Percentiles rank a stretch among this genome's conserved stretches.
Evolutionary conservation across 2,329 filamentous ascomycete species (phyloP).

Genomic region (Polytolypa hystricis): DNA sequence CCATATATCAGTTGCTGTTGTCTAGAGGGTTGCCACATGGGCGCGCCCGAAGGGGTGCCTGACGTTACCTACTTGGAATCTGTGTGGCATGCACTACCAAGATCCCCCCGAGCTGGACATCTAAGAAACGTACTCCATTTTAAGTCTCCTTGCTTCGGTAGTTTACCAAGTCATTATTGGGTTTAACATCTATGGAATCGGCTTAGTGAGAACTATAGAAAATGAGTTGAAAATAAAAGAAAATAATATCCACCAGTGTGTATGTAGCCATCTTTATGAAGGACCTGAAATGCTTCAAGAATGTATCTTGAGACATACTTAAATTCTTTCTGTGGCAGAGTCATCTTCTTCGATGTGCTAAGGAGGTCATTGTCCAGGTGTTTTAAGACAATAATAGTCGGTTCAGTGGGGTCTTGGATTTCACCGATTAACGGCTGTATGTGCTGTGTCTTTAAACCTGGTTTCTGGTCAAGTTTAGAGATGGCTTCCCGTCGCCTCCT

Average conservation of each 20-base stretch:
- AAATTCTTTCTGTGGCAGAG: conserved; percentile 12
- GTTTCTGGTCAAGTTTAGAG: too few relatives aligned
- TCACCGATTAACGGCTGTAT: conserved; percentile 21
- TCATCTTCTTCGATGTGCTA: conserved; percentile 10
- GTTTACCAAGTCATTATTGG: conserved; percentile 14
- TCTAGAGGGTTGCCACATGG: conserved; percentile 14
- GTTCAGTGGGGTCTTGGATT: conserved; percentile 15
- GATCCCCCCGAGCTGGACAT: conserved; percentile 15
- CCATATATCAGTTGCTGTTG: conserved; percentile 15
- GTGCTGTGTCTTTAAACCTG: conserved; percentile 13
- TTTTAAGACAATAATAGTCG: conserved; percentile 16
- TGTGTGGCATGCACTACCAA: conserved; percentile 10
- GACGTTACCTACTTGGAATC: conserved; percentile 10
- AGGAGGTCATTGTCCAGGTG: conserved; percentile 18
- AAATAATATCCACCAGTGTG: conserved; percentile 6
- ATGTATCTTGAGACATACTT: conserved; percentile 8
- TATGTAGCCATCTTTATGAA: conserved; percentile 7
- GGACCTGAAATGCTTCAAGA: conserved; percentile 7
- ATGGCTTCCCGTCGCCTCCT: too few relatives aligned
- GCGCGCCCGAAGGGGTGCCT: conserved; percentile 12
- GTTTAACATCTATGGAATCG: conserved; percentile 12
- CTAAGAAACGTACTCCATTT: conserved; percentile 11
- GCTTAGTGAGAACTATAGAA: background rate
- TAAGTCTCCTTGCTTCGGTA: conserved; percentile 5
- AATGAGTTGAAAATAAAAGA: background rate